Base-by-base conservation (phyloP, 2,329 filamentous ascomycete species). In the Pyricularia pennisetigena region DNA sequence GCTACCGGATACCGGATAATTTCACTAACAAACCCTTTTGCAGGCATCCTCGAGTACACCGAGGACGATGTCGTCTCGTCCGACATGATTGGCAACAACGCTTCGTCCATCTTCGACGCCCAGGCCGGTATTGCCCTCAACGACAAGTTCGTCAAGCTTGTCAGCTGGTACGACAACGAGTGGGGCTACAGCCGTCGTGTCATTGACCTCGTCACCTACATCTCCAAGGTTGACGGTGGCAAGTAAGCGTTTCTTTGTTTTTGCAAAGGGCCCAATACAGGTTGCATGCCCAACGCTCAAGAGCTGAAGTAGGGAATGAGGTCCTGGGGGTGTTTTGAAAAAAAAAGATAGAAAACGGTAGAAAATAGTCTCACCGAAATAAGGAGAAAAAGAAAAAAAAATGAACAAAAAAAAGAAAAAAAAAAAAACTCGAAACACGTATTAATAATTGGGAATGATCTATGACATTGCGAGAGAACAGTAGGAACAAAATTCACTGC, bases 101-200 rank as follows among this genome's bases (percentile, higher is more conserved):
- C 89, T 88, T 97, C 94, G 74, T 97, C 94, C 85, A 97, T 98
- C 88, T 97, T 99, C 83, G 95, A 99, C 81, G 94, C 93, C 82
- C 97, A 97, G 91, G 95, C 95, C 71, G 95, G 95, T 88, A 98
- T 99, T 83, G 91, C 94, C 74, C 90, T 99, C 76, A 99, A 98
- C 89, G 83, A 93, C 78, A 94, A 97, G 90, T 98, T 98, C 82
- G 89, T 97, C 88, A 99, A 99, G 91, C 88, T 99, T 72, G 91
- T 97, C 80, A 90, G 90, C 77, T 98, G 94, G 95, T 97, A 97
- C 85, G 93, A 97, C 88, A 98, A 98, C 88, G 94, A 98, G 89
- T 97, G 94, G 93, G 95, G 94, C 79, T 98, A 99, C 91, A 96
- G 92, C 82, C 94, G 94, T 85, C 95, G 91, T 88, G 91, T 94